Conservation (phyloP, 768 basidiomycete species). For the Cystofilobasidium macerans region DNA sequence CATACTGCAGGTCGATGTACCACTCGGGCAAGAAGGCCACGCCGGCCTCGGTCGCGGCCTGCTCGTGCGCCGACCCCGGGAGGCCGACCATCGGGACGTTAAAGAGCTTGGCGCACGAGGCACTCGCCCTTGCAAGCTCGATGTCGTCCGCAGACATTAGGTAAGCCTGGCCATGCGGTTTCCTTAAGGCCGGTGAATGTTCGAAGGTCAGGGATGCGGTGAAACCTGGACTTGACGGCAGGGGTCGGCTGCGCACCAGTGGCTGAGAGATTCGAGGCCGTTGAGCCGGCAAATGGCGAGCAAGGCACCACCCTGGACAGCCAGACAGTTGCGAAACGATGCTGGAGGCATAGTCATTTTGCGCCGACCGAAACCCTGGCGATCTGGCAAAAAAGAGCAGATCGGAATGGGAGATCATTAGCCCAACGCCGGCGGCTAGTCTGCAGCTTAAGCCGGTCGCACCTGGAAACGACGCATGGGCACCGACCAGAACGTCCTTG, state of each 20-base stretch:
- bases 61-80: background rate
- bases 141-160: background rate
- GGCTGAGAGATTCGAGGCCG: too few species aligned
- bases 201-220: too few species aligned
- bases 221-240: too few species aligned
- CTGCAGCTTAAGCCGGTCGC: background rate
- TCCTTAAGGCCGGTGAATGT: too few species aligned
- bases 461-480: background rate
- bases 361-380: slow-evolving; percentile 1
- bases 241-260: too few species aligned
- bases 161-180: background rate
- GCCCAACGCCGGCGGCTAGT: too few species aligned
- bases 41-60: background rate
- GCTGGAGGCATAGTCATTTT: background rate
- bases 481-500: background rate
- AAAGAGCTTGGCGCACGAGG: background rate
- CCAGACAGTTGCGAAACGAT: background rate
- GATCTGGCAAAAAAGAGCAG: background rate
- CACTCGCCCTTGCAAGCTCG: background rate
- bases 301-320: background rate
- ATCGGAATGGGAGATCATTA: too few species aligned
- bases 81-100: background rate
- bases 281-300: background rate
- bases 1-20: slow-evolving; percentile 1
- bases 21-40: background rate